These are phyloP conservation scores for Colletotrichum echinochloae DNA, from an alignment of 2,329 filamentous ascomycete genomes.

Conservation along the genomic window DNA sequence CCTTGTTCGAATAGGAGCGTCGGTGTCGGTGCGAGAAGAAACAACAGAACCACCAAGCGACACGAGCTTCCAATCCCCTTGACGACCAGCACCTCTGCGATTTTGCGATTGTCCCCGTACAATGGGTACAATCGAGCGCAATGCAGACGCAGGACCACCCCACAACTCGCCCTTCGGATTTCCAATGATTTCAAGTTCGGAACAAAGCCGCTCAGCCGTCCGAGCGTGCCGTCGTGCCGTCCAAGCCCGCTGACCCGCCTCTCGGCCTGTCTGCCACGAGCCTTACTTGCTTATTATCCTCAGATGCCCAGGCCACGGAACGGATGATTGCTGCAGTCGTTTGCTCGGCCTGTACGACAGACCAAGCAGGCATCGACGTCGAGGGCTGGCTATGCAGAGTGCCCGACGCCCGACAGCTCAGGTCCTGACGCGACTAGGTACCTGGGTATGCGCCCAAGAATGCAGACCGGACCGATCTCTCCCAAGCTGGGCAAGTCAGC, in stretches of 20 bases:
- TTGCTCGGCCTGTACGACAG: constrained; percentile 13
- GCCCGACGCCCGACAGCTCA: neutral
- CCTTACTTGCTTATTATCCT: neutral
- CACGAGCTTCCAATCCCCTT: neutral
- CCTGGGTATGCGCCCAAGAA: neutral
- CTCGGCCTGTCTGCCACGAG: constrained; percentile 1
- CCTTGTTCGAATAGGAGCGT: constrained; percentile 16
- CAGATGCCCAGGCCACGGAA: constrained; percentile 30
- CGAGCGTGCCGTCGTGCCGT: constrained; percentile 35
- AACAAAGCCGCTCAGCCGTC: constrained; percentile 23
- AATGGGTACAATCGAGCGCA: neutral
- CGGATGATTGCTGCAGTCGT: constrained; percentile 23
- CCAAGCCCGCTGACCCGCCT: constrained; percentile 27
- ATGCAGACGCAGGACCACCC: constrained; percentile 25
- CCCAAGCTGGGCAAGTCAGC: neutral
- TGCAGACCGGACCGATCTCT: neutral
- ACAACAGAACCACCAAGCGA: constrained; percentile 9
- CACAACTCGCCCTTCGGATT: neutral
- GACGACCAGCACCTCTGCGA: neutral
- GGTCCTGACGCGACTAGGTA: neutral
- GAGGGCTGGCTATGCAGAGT: neutral
- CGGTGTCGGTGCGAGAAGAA: constrained; percentile 34
- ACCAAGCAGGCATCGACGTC: neutral
- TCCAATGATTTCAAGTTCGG: constrained; percentile 27
- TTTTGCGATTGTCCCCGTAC: neutral